Conservation (phyloP, 352 stramenopile genomes). For the Globisporangium carolinianum region DNA sequence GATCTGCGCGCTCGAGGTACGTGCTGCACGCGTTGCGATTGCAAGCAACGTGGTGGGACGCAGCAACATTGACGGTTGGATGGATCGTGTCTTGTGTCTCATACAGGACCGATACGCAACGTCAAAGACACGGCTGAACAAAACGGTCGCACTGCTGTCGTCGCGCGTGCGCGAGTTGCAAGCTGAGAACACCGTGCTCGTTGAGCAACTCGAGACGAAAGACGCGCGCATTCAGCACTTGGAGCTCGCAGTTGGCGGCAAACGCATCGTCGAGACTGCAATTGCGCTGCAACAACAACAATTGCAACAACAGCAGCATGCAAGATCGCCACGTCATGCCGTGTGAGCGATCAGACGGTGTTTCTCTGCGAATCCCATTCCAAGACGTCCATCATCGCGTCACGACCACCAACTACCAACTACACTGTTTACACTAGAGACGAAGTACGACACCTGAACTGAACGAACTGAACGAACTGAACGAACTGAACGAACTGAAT, state of each 20-base stretch:
- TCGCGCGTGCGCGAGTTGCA: constrained; percentile 25
- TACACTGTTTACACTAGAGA: neutral
- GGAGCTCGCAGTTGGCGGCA: constrained; percentile 38
- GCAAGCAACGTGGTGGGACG: neutral
- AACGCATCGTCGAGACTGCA: constrained; percentile 20
- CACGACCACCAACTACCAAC: neutral
- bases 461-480: constrained; percentile 2
- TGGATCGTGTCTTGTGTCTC: neutral
- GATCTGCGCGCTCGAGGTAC: constrained; percentile 28
- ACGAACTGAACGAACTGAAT: constrained; percentile 1
- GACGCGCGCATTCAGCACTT: constrained; percentile 44
- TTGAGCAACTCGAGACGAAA: constrained; percentile 24
- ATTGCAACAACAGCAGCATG: too few species aligned
- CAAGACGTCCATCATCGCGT: neutral
- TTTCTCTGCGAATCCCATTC: too few species aligned
- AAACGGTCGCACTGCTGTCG: constrained; percentile 18
- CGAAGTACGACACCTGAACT: constrained; percentile 5
- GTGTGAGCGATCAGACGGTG: too few species aligned
- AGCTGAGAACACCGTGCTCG: constrained; percentile 39
- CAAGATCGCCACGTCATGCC: too few species aligned
- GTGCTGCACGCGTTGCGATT: too few species aligned
- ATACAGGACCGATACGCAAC: constrained; percentile 30
- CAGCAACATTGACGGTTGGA: neutral
- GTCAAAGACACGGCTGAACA: constrained; percentile 31
- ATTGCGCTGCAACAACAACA: neutral